phyloP scores from a whole-genome alignment of 257 asterid species.

The Haberlea rhodopensis region DNA sequence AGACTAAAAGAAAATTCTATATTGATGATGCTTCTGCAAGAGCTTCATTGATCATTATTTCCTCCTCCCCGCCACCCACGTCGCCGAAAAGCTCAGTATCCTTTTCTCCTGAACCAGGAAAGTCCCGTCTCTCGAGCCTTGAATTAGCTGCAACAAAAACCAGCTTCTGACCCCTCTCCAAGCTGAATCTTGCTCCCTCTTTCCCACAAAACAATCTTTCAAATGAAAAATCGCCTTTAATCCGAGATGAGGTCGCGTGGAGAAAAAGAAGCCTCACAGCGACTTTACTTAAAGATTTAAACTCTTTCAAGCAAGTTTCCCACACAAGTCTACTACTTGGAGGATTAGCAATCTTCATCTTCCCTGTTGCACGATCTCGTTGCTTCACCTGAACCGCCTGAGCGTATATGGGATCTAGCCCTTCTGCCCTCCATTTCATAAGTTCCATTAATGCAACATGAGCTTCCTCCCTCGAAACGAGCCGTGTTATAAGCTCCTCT shows the following conservation, averaged over 20 bases:
- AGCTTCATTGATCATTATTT: constrained; percentile 56
- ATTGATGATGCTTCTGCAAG: constrained; percentile 60
- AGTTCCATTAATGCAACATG: constrained; percentile 74
- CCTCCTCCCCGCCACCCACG: constrained; percentile 52
- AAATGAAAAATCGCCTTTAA: constrained; percentile 54
- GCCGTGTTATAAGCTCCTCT: constrained; percentile 56
- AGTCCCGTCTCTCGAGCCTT: constrained; percentile 56
- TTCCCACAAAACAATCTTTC: constrained; percentile 48
- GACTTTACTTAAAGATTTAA: constrained; percentile 54
- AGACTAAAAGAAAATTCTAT: constrained; percentile 34
- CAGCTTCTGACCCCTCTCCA: constrained; percentile 70
- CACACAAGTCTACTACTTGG: constrained; percentile 84
- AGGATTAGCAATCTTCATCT: constrained; percentile 78
- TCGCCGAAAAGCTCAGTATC: constrained; percentile 53
- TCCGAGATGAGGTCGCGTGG: constrained; percentile 67
- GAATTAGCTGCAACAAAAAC: constrained; percentile 69
- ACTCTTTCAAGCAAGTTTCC: constrained; percentile 81
- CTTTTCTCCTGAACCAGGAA: constrained; percentile 55
- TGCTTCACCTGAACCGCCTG: constrained; percentile 86
- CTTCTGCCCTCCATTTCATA: constrained; percentile 88
- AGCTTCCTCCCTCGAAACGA: constrained; percentile 71
- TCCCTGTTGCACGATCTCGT: constrained; percentile 66
- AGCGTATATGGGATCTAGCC: constrained; percentile 79
- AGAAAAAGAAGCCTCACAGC: constrained; percentile 89
- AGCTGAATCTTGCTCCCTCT: constrained; percentile 43